phyloP scores from a whole-genome alignment of 306 rosid species.

The Casuarina glauca region DNA sequence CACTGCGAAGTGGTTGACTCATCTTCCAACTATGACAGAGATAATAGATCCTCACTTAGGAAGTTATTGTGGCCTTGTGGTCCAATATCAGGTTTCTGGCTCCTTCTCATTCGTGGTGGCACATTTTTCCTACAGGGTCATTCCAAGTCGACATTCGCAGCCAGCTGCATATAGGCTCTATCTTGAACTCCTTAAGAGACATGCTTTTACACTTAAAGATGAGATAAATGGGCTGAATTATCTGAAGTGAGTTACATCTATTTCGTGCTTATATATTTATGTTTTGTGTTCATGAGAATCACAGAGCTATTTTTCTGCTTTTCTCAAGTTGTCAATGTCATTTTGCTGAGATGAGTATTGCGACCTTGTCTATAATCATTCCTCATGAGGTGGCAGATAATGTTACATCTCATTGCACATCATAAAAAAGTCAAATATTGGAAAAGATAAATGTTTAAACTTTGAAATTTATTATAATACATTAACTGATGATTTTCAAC shows the following conservation, averaged over 20 bases:
- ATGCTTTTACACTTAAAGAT: conserved; percentile 70
- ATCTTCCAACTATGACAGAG: background rate
- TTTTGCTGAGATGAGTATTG: background rate
- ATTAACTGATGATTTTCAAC: background rate
- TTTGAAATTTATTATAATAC: background rate
- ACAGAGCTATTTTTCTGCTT: background rate
- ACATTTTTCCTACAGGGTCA: conserved; percentile 57
- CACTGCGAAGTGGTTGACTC: background rate
- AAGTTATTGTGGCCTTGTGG: background rate
- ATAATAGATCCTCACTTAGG: background rate
- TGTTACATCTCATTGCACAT: background rate
- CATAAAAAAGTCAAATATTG: background rate
- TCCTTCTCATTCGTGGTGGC: conserved; percentile 3
- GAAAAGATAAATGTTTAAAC: background rate
- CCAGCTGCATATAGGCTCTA: conserved; percentile 86
- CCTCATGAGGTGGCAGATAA: background rate
- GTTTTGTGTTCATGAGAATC: background rate
- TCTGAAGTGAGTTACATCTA: conserved; percentile 50
- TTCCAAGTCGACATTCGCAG: conserved; percentile 70
- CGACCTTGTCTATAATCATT: background rate
- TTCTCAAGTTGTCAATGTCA: background rate
- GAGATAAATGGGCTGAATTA: conserved; percentile 64
- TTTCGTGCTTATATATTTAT: background rate
- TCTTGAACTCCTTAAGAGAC: conserved; percentile 77
- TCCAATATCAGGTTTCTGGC: conserved; percentile 15